Percentiles rank a stretch among this genome's conserved stretches.
Conservation (phyloP, 106 monocot species). For the Dendrobium chrysotoxum region DNA sequence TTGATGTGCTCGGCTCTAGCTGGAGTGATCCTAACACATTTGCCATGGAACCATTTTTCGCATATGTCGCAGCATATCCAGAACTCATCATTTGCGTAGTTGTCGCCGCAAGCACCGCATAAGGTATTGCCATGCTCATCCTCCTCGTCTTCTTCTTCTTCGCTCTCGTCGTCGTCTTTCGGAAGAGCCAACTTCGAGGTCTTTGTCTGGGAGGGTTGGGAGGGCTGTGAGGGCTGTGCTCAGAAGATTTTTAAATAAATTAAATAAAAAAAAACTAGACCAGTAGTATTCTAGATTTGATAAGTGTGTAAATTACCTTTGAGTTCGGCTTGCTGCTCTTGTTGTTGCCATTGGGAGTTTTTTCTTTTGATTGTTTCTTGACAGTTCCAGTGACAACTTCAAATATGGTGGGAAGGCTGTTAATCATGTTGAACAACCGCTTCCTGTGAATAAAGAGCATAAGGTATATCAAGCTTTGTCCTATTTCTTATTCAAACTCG, state of each 20-base stretch:
- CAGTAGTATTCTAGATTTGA: too few species aligned
- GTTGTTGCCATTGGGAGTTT: conserved; percentile 51
- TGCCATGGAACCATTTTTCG: conserved; percentile 90
- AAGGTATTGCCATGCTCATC: conserved; percentile 73
- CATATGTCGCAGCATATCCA: conserved; percentile 95
- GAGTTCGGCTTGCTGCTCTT: conserved; percentile 65
- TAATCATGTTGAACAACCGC: conserved; percentile 69
- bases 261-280: not conserved
- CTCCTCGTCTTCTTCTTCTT: conserved; percentile 48
- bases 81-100: conserved; percentile 70
- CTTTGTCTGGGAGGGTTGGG: conserved; percentile 38
- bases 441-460: conserved; percentile 31
- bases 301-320: conserved; percentile 21
- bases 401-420: conserved; percentile 66
- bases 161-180: conserved; percentile 38
- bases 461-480: not conserved
- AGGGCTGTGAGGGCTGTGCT: not conserved
- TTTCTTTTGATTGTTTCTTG: conserved; percentile 67
- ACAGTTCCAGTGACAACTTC: conserved; percentile 60
- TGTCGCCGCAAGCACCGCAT: conserved; percentile 73
- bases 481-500: not conserved
- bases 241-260: not conserved
- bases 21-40: conserved; percentile 81
- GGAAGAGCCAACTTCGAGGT: conserved; percentile 41
- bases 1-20: conserved; percentile 86